Evolutionary conservation across 257 asterid species (phyloP), one percentile per base, ranked within the genome.

Genomic region (Plectranthus barbatus): DNA sequence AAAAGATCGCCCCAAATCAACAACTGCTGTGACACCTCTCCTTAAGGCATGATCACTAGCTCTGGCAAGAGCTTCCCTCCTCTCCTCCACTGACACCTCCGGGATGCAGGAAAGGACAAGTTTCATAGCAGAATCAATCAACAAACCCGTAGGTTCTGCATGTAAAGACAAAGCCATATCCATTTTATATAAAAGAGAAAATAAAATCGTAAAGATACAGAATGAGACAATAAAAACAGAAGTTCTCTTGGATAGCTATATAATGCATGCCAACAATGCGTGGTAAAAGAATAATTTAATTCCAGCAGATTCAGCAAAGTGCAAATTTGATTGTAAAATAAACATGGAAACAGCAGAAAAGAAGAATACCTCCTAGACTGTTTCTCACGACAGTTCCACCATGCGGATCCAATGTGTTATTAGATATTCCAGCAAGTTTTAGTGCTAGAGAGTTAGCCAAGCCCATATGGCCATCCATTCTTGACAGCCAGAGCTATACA

Each of bases 391-490:
- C 80, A 62, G 77, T 62, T 71, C 99, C 99, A 70, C 96, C 96
- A 57, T 76, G 84, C 53, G 89, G 86, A 71, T 80, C 88, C 66
- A 51, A 60, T 20, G 92, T 86, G 76, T 62, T 39, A 67, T 68
- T 76, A 57, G 79, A 73, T 77, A 89, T 71, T 64, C 91, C 84
- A 36, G 96, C 96, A 76, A 83, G 11, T 21, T 76, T 82, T 55
- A 92, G 88, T 34, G 99, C 95, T 60, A 77, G 45, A n/a, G 95
- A 73, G 80, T 92, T 92, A 44, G 97, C 97, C 78, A 92, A 79
- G 68, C 97, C 97, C 96, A 92, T 89, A 76, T 92, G 99, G 53
- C 99, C 99, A 86, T 92, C 99, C 86, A 80, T 85, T 82, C 99
- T 85, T 49, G 83, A 41, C 63, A 92, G 66, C 97, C 97, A 92